Base-by-base conservation (phyloP, 139 green algal genomes). In the Tetraselmis chui region DNA sequence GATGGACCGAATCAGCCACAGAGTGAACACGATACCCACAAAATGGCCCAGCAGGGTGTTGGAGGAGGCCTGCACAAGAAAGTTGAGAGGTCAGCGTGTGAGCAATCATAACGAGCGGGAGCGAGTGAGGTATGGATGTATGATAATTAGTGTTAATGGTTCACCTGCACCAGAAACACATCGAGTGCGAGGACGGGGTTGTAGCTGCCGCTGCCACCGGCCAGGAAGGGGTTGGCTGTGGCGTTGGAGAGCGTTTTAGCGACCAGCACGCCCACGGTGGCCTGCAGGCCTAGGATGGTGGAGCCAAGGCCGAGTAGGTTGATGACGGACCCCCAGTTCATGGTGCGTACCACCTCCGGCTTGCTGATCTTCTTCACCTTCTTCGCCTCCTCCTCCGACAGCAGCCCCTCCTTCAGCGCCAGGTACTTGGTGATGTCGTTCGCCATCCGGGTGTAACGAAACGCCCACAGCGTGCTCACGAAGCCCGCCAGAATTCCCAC, bases 121-220 rank as follows among this genome's bases (percentile, higher is more conserved):
- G 22, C 59, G 23, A 75, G 59, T 22, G 59, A 23, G 23, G 22
- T n/a, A 23, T n/a, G 59, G 59, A 23, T 75, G 59, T 22, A 23
- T 22, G 59, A 75, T n/a, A 75, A 23, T 22, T 22, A 75, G 59
- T n/a, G n/a, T n/a, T n/a, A n/a, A n/a, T n/a, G 2, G 30, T 85
- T 0, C 82, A 93, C 93, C 91, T 98, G 96, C 30, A 99, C 93
- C 77, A 99, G 90, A 90, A 99, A 99, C 1, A 99, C 96, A 86
- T 99, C 97, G 79, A 99, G 91, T 1, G 97, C 96, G 32, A 99
- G 89, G 81, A 99, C 97, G 1, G 96, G 96, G 88, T 96, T 98
- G 88, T 95, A 98, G 28, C 84, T 86, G 30, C 85, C 85, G 0
- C 89, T 88, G 23, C 76, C 86, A 75, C 83, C 85, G 0, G 92